Base-by-base conservation (phyloP, 139 green algal genomes). In the Coelastrella sp. region DNA sequence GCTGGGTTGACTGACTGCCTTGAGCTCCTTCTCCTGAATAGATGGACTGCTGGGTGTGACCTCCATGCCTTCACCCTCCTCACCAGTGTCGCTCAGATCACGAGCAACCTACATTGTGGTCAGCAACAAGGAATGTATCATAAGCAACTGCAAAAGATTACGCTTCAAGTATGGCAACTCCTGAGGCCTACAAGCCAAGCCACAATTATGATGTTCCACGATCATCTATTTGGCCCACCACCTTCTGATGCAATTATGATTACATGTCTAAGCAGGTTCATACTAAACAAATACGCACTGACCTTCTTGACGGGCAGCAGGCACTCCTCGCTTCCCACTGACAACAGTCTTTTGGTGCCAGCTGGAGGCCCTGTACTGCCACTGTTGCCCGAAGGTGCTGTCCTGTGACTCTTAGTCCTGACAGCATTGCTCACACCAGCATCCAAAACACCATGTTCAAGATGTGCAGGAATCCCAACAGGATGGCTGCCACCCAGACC, bases 1-100 rank as follows among this genome's bases (percentile, higher is more conserved):
- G 78, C 60, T 76, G 23, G 79, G 79, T 45, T 78, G 79, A 66
- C 64, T 79, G 67, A 53, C 64, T 30, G 66, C 66, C 79, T 86
- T 78, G 40, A 84, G 40, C 17, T 75, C 41, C 45, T 86, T 86
- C 48, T 86, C 79, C 32, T 86, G 79, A 27, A 86, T 86, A 32
- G 45, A 72, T 19, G 79, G 79, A 45, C 79, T 86, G 79, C 64
- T 59, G 34, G 79, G 79, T 27, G 79, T 25, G 15, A 59, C 64
- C 30, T 84, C 60, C 78, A 84, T 74, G 38, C 32, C 59, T 5
- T 62, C 62, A 35, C 21, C 77, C 23, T 71, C 78, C 27, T 74
- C 78, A 35, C 27, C 40, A 11, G 60, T 75, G 60, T 84, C 60
- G 60, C 75, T 82, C 5, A 38, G 4, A 23, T 82, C 75, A 72